These are phyloP conservation scores for Fraxinus latifolia DNA, from an alignment of 305 asterid genomes.

Conservation along the genomic window DNA sequence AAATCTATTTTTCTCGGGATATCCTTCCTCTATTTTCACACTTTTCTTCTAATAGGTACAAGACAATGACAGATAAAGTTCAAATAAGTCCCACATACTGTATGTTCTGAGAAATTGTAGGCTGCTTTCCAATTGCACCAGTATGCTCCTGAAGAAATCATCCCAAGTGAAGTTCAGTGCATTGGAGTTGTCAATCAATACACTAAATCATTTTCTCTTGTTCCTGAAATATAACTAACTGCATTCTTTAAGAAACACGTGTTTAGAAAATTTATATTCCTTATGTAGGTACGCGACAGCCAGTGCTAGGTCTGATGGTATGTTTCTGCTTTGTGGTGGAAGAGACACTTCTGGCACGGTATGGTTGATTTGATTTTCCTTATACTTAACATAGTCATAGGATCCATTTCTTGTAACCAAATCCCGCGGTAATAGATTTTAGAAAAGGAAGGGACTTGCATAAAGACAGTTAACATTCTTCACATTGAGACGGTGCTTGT, in stretches of 20 bases:
- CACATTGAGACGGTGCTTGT: slow-evolving; percentile 16
- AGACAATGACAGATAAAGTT: background rate
- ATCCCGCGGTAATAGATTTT: slow-evolving; percentile 1
- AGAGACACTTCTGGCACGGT: slow-evolving; percentile 93
- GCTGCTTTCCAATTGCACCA: background rate
- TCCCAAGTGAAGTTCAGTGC: background rate
- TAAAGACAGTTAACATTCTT: background rate
- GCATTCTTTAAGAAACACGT: background rate
- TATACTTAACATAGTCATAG: slow-evolving; percentile 13
- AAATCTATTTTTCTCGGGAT: background rate
- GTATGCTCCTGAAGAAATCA: background rate
- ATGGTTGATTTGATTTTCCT: slow-evolving; percentile 33
- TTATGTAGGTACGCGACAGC: slow-evolving; percentile 93
- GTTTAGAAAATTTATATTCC: background rate
- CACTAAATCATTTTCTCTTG: background rate
- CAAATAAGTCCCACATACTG: background rate
- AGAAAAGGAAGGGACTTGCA: slow-evolving; percentile 11
- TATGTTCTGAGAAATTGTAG: background rate
- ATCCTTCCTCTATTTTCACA: background rate
- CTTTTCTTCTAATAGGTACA: background rate
- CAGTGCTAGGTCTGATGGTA: slow-evolving; percentile 97
- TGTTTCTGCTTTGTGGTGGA: slow-evolving; percentile 99
- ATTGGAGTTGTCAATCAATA: background rate
- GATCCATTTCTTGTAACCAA: slow-evolving; percentile 14
- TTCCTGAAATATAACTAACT: background rate